Conservation (phyloP, 1,284 basidiomycete species). For the Cystobasidium pallidum region DNA sequence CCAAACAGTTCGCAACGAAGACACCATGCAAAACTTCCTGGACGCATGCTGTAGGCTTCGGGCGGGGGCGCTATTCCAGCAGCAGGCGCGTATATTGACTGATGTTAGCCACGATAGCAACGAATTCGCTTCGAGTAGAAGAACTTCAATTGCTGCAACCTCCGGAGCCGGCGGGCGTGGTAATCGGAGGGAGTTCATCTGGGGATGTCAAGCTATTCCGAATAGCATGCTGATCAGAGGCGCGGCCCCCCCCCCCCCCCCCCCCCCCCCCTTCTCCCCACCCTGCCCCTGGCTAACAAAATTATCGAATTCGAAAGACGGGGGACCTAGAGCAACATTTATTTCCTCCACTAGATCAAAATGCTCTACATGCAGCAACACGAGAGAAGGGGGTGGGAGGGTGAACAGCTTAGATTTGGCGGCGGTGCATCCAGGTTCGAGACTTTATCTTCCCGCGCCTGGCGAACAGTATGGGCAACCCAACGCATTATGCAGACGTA, state of each 20-base stretch:
- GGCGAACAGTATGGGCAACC: no score
- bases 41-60: constrained; percentile 2
- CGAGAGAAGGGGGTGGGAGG: no score
- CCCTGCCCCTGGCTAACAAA: constrained; percentile 1
- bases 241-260: no score
- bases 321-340: constrained; percentile 1
- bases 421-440: no score
- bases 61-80: no score
- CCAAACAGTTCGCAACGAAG: constrained; percentile 6
- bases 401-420: no score
- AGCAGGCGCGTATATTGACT: not conserved
- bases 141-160: not conserved
- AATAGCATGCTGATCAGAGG: not conserved
- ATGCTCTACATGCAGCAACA: not conserved
- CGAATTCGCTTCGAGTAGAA: not conserved
- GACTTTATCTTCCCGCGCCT: no score
- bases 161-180: not conserved
- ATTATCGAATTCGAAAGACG: not conserved
- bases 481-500: no score
- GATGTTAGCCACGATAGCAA: not conserved
- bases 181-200: not conserved
- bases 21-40: not conserved
- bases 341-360: not conserved
- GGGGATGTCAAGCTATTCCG: constrained; percentile 1
- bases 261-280: no score